Base-by-base conservation (phyloP, 768 basidiomycete genomes). In the Pleurotus eryngii region DNA sequence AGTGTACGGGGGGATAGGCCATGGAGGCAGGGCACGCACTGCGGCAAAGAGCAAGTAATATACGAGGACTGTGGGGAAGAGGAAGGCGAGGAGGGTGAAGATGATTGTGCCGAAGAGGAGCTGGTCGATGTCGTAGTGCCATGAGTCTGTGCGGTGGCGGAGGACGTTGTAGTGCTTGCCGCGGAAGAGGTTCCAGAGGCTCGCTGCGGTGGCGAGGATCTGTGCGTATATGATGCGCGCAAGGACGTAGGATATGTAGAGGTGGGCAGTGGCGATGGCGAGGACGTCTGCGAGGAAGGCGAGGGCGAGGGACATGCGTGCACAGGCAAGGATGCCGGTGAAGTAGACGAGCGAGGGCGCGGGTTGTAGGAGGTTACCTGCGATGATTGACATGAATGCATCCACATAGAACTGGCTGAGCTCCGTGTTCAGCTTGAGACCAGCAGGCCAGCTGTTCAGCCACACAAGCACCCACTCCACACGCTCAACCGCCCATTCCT, bases 381-480 rank as follows among this genome's bases (percentile, higher is more conserved):
- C 76, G 14, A 92, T 81, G 12, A 91, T 60, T 22, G 79, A 79
- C 2, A 87, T 75, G 49, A 97, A 86, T 0, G 81, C 78, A 57
- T 85, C 79, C n/a, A 87, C 84, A 64, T 92, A 89, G 67, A 97
- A 89, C 22, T 78, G 76, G 63, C 92, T 92, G n/a, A 99, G 80
- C 63, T 98, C 92, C 0, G 92, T 92, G 65, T 98, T 98, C 53
- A 99, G 85, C 71, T 99, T 99, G 40, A 99, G 74, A 1, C 97
- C 96, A 1, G 87, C 94, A 0, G 96, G 96, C 96, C 96, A 98
- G 59, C 89, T 84, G 68, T 97, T 90, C 11, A 99, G 78, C 95
- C 95, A 98, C 1, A 77, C 63, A 2, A 98, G 75, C 0, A 80
- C 76, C 14, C 74, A 71, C 43, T 81, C 79, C 7, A 89, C 67